These are phyloP conservation scores for Oenanthe javanica DNA, from an alignment of 140 eudicot genomes.

Conservation along the genomic window DNA sequence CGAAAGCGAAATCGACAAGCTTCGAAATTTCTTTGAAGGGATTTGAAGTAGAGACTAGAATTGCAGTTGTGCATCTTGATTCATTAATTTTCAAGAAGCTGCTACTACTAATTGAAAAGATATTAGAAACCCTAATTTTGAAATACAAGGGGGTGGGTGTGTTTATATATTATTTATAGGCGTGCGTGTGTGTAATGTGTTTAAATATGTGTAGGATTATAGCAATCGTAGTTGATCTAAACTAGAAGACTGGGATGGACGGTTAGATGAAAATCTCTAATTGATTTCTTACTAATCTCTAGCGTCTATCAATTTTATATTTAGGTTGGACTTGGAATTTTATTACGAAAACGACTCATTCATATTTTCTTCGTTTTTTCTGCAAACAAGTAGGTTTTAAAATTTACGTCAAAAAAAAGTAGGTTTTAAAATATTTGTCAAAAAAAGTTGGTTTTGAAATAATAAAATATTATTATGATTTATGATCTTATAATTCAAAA, in stretches of 20 bases:
- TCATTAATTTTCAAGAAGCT: neutral
- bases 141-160: neutral
- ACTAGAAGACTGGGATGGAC: neutral
- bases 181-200: neutral
- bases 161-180: no score
- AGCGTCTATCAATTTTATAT: no score
- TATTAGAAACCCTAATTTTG: neutral
- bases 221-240: neutral
- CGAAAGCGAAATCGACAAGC: constrained; percentile 6
- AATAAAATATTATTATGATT: no score
- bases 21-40: neutral
- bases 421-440: neutral
- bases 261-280: neutral
- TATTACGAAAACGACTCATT: no score
- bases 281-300: no score
- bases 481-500: no score
- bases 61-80: neutral
- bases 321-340: no score
- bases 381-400: no score
- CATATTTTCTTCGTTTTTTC: no score
- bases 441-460: no score
- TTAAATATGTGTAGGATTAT: neutral
- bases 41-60: neutral
- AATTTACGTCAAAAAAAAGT: no score
- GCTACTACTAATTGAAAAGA: neutral